Evolutionary conservation across 179 eudicot genomes (phyloP), one percentile per base, ranked within the genome.

Genomic region (Amaranthus tricolor): DNA sequence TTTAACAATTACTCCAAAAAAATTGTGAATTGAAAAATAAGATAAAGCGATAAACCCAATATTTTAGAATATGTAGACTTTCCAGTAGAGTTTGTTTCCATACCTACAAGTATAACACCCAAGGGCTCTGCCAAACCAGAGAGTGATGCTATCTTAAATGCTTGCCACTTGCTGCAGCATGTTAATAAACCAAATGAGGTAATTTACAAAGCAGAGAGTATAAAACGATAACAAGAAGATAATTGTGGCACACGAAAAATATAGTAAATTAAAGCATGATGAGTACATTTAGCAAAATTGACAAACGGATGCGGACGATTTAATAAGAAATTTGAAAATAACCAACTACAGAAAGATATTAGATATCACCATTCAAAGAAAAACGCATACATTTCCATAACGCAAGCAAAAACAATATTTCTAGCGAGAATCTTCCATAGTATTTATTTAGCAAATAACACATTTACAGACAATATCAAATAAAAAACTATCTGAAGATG

Each of bases 61-160:
- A 14, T 40, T 66, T 10, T 19, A 13, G n/a, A 66, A 0, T 43
- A 58, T 56, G 68, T 47, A 59, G 2, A 12, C 16, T 43, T 7
- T 58, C 15, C 21, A 11, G 53, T 40, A 13, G 19, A 15, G 16
- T 21, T 11, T 13, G 45, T 43, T 70, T 19, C 40, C 96, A 55
- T 87, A 91, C 99, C 99, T 72, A 95, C 95, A 71, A 95, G 67
- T 76, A 93, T 88, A 62, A 93, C 97, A 78, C 97, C 99, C 80
- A 93, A 81, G 53, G 99, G 97, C 78, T 95, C 99, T 20, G 97
- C 99, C 54, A 95, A 75, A 68, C 99, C 97, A 71, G 97, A 93
- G 78, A 95, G 90, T 15, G 98, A 89, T 71, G 99, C 99, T 78
- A 95, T 81, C 84, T 93, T 95, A 84, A 95, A 93, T 61, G 97